Base-by-base conservation (phyloP, 2,329 filamentous ascomycete species). In the Fusarium siculi region DNA sequence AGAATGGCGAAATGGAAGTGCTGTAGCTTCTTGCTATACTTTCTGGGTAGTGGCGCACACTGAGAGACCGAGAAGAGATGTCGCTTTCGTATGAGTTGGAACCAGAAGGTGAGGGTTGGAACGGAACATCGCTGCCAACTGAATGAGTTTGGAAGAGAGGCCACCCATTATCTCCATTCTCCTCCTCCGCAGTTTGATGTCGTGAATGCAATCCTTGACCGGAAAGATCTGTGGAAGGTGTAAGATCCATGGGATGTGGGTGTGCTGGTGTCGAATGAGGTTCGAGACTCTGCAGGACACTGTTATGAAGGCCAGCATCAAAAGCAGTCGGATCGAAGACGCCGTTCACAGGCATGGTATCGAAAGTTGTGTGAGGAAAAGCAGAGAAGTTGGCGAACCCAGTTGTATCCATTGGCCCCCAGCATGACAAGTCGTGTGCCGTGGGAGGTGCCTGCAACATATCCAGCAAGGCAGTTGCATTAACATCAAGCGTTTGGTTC, bases 11-110 rank as follows among this genome's bases (percentile, higher is more conserved):
- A 18, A 78, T 76, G 8, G 76, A 78, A 28, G 76, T 76, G 15
- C 62, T 59, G 44, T 75, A 78, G 32, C 75, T 78, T 32, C 76
- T 72, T 16, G 76, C 63, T 32, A 77, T 28, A 39, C 76, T 74
- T n/a, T 77, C 75, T 9, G 76, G 74, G 43, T 78, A 77, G 40
- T 72, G 74, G 21, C 75, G 76, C 42, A 74, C 63, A 28, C 74
- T 78, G 8, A 77, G 47, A n/a, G 76, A 78, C 14, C 74, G 70
- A 15, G 75, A 68, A 16, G 76, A 78, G 23, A 74, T 39, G 18
- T 78, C 76, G 68, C 76, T 78, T 56, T 74, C 76, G 56, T 78
- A 78, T 14, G 76, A 78, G 55, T 78, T 78, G 43, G 76, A 77
- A 5, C 64, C 73, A 15, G 76, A 78, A 11, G 76, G 76, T 9